These are phyloP conservation scores for Trichophyton schoenleinii DNA, from an alignment of 2,329 filamentous ascomycete species.

Conservation along the genomic window DNA sequence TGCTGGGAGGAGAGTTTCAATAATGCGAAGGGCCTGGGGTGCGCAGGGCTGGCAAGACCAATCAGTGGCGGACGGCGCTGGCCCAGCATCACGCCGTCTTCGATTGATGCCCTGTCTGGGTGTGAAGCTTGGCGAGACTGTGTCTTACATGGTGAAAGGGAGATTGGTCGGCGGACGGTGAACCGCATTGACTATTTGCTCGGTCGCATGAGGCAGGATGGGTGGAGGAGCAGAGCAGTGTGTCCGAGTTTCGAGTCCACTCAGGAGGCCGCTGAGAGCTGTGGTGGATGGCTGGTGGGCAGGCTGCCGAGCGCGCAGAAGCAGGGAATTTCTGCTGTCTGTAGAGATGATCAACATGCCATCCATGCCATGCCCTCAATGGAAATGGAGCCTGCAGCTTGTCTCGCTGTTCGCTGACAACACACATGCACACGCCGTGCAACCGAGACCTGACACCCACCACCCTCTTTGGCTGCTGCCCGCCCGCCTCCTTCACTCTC, in stretches of 20 bases:
- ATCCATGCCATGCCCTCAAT: background rate
- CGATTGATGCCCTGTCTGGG: background rate
- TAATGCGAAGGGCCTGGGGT: background rate
- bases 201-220: background rate
- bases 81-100: background rate
- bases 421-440: background rate
- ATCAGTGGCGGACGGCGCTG: background rate
- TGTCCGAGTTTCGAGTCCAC: background rate
- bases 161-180: background rate
- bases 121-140: background rate
- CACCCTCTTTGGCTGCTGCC: background rate
- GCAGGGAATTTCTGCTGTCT: too few relatives aligned
- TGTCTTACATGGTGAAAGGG: background rate
- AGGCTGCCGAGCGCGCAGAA: background rate
- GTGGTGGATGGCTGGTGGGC: background rate
- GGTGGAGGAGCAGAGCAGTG: background rate
- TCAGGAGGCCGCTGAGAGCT: background rate
- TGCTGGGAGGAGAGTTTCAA: background rate
- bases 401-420: background rate
- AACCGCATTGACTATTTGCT: background rate
- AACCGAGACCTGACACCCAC: background rate
- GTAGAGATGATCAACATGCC: too few relatives aligned
- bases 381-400: background rate
- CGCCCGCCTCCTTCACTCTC: background rate
- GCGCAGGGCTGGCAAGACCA: background rate